Percentiles rank a stretch among this genome's conserved stretches.
Conservation (phyloP, 2,329 filamentous ascomycete genomes). For the Coniochaeta sp. region DNA sequence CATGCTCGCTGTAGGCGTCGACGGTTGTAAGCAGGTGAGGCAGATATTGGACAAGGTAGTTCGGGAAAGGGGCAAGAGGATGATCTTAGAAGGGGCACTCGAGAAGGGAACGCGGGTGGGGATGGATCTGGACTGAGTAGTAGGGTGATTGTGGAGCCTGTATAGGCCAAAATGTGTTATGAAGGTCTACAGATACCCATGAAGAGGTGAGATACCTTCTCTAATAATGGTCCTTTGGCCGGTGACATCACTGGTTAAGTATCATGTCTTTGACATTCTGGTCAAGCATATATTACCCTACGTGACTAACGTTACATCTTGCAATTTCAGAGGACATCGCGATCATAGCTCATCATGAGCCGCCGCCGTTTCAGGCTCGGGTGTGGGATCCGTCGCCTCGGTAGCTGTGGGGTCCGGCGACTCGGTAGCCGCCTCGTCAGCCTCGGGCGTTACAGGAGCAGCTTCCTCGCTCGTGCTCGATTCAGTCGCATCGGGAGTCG, state of each 20-base stretch:
- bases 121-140: constrained; percentile 41
- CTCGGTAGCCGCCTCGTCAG: constrained; percentile 7
- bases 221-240: not conserved
- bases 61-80: constrained; percentile 58
- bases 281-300: not conserved
- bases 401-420: constrained; percentile 12
- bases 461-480: constrained; percentile 9
- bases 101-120: constrained; percentile 39
- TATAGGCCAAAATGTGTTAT: not conserved
- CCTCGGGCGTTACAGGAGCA: constrained; percentile 12
- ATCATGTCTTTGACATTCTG: not conserved
- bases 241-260: constrained; percentile 4
- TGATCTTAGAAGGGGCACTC: constrained; percentile 50
- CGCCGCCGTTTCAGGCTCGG: constrained; percentile 23
- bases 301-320: constrained; percentile 7
- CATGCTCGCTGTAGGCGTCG: constrained; percentile 87
- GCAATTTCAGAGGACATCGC: not conserved
- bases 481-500: constrained; percentile 17
- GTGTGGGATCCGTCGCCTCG: constrained; percentile 18
- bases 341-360: constrained; percentile 44
- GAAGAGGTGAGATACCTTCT: constrained; percentile 3
- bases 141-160: not conserved
- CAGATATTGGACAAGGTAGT: constrained; percentile 76
- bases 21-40: constrained; percentile 83
- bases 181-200: constrained; percentile 6